These are phyloP conservation scores for Leishmania martiniquensis DNA, from an alignment of 208 protist species.

Conservation along the genomic window DNA sequence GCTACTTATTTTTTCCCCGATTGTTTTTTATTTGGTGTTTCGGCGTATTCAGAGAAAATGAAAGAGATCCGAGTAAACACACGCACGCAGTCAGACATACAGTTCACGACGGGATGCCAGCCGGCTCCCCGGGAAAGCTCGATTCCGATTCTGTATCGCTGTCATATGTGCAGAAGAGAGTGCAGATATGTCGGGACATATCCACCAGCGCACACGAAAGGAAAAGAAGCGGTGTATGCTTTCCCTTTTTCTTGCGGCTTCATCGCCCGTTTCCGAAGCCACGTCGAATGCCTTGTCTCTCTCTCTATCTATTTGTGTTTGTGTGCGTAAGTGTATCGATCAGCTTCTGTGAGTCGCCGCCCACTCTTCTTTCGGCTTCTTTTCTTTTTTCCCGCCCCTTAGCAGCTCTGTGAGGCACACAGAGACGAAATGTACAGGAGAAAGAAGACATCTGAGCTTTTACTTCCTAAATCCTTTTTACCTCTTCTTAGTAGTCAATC, in stretches of 20 bases:
- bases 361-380: not conserved
- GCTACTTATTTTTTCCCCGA: not conserved
- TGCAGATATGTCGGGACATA: not conserved
- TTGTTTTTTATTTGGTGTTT: not conserved
- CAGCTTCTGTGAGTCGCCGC: no score
- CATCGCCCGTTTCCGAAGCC: not conserved
- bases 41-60: not conserved
- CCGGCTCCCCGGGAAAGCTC: not conserved
- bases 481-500: no score
- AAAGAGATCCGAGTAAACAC: not conserved
- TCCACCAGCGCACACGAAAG: not conserved
- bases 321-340: not conserved
- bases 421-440: no score
- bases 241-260: constrained; percentile 1
- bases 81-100: no score
- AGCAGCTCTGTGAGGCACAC: no score
- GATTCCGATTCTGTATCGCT: not conserved
- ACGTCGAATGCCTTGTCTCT: not conserved
- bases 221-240: not conserved
- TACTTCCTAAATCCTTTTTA: no score
- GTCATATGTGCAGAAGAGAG: not conserved
- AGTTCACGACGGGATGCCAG: not conserved
- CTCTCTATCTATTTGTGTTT: not conserved
- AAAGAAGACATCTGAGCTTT: no score
- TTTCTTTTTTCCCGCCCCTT: not conserved